phyloP scores from a whole-genome alignment of 78 protist species.

The Dictyostelium discoideum region DNA sequence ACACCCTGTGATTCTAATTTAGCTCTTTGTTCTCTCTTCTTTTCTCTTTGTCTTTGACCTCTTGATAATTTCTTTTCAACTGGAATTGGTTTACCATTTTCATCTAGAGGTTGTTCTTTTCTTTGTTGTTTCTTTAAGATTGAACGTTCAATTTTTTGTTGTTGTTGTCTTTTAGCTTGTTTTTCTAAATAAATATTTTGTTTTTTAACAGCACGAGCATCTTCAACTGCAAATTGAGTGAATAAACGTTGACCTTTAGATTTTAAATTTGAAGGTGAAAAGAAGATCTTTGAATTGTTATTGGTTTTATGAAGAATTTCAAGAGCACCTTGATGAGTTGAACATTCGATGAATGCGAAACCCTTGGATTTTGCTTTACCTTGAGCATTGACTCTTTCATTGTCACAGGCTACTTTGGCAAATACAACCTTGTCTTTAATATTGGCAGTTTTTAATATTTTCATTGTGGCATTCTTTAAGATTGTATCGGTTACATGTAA shows the following conservation, averaged over 20 bases:
- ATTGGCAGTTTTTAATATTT: neutral
- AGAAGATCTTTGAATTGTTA: conserved; percentile 5
- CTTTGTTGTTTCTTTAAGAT: neutral
- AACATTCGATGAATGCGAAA: conserved; percentile 49
- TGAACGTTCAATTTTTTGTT: neutral
- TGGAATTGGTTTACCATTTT: neutral
- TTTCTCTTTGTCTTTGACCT: conserved; percentile 67
- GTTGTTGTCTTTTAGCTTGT: neutral
- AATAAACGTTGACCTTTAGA: conserved; percentile 31
- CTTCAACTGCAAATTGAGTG: conserved; percentile 65
- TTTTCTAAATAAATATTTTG: conserved; percentile 10
- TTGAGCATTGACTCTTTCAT: conserved; percentile 8
- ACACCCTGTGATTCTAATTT: conserved; percentile 19
- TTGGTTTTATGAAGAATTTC: conserved; percentile 22
- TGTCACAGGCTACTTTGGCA: conserved; percentile 41
- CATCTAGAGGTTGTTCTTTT: neutral
- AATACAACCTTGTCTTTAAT: neutral
- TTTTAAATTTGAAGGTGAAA: neutral
- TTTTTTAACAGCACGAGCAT: conserved; percentile 67
- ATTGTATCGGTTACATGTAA: neutral
- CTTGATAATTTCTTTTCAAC: conserved; percentile 2
- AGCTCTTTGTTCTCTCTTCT: conserved; percentile 14
- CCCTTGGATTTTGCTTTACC: conserved; percentile 65
- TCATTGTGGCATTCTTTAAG: neutral
- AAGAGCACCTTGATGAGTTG: conserved; percentile 42